phyloP scores from a whole-genome alignment of 257 asterid genomes.

The Solanum clarkiae region DNA sequence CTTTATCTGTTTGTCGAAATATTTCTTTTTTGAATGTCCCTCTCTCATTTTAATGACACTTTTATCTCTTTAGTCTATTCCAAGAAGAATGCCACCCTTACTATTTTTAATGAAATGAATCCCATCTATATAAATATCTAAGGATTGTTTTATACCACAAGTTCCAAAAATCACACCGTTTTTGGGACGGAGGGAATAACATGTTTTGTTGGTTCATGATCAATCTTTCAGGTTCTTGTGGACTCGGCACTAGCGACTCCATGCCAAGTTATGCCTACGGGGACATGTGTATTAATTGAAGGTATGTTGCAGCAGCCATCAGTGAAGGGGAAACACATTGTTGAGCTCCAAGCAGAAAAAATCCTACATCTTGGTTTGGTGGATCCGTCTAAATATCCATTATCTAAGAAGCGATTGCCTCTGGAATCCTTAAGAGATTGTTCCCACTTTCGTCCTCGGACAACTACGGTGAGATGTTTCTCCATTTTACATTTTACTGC shows the following conservation, averaged over 20 bases:
- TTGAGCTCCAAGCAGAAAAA: constrained; percentile 59
- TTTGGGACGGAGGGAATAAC: too few relatives aligned
- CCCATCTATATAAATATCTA: too few relatives aligned
- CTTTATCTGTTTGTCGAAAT: not conserved
- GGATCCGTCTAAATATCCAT: constrained; percentile 50
- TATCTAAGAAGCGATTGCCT: constrained; percentile 76
- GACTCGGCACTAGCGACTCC: constrained; percentile 62
- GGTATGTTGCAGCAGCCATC: constrained; percentile 61
- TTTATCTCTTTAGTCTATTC: too few relatives aligned
- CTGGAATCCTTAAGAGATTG: constrained; percentile 49
- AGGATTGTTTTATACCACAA: too few relatives aligned
- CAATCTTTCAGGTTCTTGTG: constrained; percentile 42
- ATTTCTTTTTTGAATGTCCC: not conserved
- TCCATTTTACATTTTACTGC: not conserved
- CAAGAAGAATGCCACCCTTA: too few relatives aligned
- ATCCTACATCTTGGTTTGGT: constrained; percentile 57
- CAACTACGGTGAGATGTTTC: constrained; percentile 47
- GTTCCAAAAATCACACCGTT: too few relatives aligned
- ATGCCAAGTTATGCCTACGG: constrained; percentile 56
- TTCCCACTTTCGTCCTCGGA: constrained; percentile 71
- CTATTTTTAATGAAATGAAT: too few relatives aligned
- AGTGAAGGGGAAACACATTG: constrained; percentile 32
- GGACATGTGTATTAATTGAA: constrained; percentile 60
- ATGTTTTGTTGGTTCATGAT: not conserved
- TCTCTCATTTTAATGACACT: too few relatives aligned